A percentile compares a stretch with the other conserved stretches of the same genome.
phyloP scores from a whole-genome alignment of 768 basidiomycete species.

The Psilocybe sp. region DNA sequence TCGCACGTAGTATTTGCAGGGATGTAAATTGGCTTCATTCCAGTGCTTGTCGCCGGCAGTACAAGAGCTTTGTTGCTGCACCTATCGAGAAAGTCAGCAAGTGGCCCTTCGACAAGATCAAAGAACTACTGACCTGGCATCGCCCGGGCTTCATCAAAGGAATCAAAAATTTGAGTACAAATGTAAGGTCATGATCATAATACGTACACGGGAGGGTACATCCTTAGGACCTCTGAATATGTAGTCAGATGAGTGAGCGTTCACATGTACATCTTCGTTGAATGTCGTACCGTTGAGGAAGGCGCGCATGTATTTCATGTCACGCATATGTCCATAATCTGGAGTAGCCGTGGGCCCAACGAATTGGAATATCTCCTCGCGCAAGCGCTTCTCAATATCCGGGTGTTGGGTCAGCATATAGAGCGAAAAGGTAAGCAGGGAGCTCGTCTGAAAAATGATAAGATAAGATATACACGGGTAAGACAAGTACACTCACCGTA shows the following conservation, averaged over 20 bases:
- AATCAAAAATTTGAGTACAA: background rate
- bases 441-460: conserved; percentile 29
- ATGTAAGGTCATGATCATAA: background rate
- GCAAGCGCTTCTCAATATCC: conserved; percentile 30
- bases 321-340: conserved; percentile 40
- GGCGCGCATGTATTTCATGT: conserved; percentile 37
- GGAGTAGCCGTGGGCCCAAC: conserved; percentile 35
- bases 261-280: background rate
- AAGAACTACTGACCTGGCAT: conserved; percentile 2
- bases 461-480: background rate
- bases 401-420: conserved; percentile 45
- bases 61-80: conserved; percentile 10
- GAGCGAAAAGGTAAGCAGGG: conserved; percentile 36
- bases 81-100: background rate
- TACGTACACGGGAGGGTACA: conserved; percentile 33
- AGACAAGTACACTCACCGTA: conserved; percentile 31
- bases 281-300: conserved; percentile 27
- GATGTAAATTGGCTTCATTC: conserved; percentile 17
- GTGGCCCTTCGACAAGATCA: background rate
- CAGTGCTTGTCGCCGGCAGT: conserved; percentile 13
- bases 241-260: background rate
- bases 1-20: conserved; percentile 19
- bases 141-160: background rate
- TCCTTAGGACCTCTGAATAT: conserved; percentile 36
- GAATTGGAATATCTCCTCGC: conserved; percentile 35